Conservation (phyloP, 805 yeast species). For the Candida corydali region DNA sequence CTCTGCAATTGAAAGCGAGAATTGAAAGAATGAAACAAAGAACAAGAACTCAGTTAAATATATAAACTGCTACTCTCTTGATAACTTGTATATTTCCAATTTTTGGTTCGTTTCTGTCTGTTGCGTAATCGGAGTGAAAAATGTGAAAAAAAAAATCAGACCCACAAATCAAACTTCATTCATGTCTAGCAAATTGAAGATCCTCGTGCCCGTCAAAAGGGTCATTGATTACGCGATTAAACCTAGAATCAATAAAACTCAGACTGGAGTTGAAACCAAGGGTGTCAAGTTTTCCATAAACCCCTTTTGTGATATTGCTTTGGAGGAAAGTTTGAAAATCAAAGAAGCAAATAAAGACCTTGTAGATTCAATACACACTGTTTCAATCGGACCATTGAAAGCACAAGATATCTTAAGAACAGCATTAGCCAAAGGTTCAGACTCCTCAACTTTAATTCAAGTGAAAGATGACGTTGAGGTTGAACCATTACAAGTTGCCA, state of each 20-base stretch:
- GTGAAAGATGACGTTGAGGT: constrained; percentile 63
- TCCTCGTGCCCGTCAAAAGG: constrained; percentile 91
- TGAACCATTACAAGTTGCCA: constrained; percentile 89
- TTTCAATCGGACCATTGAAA: constrained; percentile 82
- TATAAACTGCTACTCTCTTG: background rate
- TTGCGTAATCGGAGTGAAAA: constrained; percentile 3
- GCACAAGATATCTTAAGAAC: constrained; percentile 84
- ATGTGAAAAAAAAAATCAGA: background rate
- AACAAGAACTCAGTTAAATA: constrained; percentile 16
- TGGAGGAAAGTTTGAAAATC: constrained; percentile 87
- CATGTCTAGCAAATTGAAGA: constrained; percentile 49
- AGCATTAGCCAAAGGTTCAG: constrained; percentile 94
- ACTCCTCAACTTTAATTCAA: constrained; percentile 76
- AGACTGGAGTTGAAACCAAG: constrained; percentile 78
- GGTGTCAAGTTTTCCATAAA: constrained; percentile 92
- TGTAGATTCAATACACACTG: constrained; percentile 85
- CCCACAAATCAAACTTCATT: background rate
- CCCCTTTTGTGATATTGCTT: constrained; percentile 97
- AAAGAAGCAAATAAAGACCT: constrained; percentile 58
- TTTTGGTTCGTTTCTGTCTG: too few species aligned
- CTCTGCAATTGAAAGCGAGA: constrained; percentile 78
- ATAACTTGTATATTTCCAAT: background rate
- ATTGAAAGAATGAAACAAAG: constrained; percentile 86
- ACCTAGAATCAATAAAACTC: constrained; percentile 86
- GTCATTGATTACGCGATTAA: constrained; percentile 91